Percentiles rank a stretch among this genome's conserved stretches.
Conservation (phyloP, 192 early-diverging fungal genomes). For the Gamsiella multidivaricata region DNA sequence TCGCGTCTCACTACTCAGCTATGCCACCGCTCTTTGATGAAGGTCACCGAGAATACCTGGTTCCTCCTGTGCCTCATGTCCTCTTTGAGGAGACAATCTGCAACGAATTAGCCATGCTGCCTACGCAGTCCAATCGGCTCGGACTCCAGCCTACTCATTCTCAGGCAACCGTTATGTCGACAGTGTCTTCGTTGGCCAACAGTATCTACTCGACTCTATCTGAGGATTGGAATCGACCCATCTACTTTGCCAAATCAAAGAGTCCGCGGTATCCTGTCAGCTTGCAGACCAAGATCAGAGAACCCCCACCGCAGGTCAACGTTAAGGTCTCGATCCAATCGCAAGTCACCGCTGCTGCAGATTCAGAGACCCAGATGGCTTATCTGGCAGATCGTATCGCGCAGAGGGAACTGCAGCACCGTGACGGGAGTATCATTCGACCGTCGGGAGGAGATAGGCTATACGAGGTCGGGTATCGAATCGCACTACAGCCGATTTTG, state of each 20-base stretch:
- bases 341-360: neutral
- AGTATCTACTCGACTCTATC: constrained; percentile 34
- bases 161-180: neutral
- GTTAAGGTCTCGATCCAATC: neutral
- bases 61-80: no score
- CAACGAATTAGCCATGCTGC: no score
- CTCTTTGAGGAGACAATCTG: no score
- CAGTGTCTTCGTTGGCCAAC: constrained; percentile 5
- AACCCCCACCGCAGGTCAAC: neutral
- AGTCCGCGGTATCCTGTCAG: constrained; percentile 15
- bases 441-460: neutral
- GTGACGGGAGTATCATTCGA: neutral
- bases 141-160: neutral
- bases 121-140: neutral
- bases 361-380: neutral
- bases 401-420: neutral
- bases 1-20: no score
- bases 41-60: no score
- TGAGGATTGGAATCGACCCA: constrained; percentile 27
- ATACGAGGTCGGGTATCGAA: neutral
- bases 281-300: constrained; percentile 5
- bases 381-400: neutral
- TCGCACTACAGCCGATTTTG: neutral
- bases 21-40: no score
- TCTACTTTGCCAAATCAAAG: constrained; percentile 20